These are phyloP conservation scores for Phytopythium montanum DNA, from an alignment of 352 stramenopile genomes.

Conservation along the genomic window DNA sequence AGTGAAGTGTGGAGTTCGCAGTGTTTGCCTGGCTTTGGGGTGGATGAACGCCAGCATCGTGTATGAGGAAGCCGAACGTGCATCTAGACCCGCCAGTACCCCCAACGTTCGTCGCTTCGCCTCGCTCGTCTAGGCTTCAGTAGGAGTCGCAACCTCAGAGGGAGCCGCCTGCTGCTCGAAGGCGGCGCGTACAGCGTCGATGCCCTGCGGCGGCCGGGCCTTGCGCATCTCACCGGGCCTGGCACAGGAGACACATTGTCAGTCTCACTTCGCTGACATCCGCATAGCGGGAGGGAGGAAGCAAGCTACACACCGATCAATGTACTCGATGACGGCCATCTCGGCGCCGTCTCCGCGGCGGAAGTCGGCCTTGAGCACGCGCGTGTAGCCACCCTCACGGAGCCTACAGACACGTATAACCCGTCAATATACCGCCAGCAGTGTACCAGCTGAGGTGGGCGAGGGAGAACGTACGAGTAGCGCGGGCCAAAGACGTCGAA, in stretches of 20 bases:
- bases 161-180: slow-evolving; percentile 33
- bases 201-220: slow-evolving; percentile 55
- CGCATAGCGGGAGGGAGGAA: no score
- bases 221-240: slow-evolving; percentile 86
- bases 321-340: slow-evolving; percentile 98
- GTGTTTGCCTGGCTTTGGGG: neutral
- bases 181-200: slow-evolving; percentile 42
- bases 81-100: neutral
- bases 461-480: slow-evolving; percentile 85
- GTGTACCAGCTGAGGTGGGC: neutral
- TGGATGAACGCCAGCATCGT: neutral
- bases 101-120: neutral
- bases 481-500: slow-evolving; percentile 95
- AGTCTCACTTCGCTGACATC: no score
- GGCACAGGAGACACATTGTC: neutral
- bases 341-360: slow-evolving; percentile 93
- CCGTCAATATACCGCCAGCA: slow-evolving; percentile 11
- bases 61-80: neutral
- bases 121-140: slow-evolving; percentile 1
- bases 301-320: slow-evolving; percentile 79
- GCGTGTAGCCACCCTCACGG: slow-evolving; percentile 93
- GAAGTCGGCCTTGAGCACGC: slow-evolving; percentile 94
- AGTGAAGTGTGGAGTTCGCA: neutral
- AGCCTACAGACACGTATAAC: slow-evolving; percentile 13
- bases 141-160: neutral